Evolutionary conservation across 2,329 filamentous ascomycete genomes (phyloP).

Genomic region (Sphaerostilbella broomeana): DNA sequence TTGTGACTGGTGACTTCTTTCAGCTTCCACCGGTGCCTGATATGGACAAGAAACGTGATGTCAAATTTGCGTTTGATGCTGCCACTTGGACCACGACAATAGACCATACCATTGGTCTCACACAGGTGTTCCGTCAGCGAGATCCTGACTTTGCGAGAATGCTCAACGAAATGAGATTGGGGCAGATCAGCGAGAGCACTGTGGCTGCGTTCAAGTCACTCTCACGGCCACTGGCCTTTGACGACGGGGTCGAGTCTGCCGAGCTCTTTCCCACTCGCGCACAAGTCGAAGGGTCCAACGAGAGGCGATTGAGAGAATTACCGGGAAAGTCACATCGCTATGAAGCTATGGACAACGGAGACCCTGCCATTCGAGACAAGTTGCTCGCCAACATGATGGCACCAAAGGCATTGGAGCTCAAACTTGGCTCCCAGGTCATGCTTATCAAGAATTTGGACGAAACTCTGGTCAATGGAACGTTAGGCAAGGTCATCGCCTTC

Average conservation of each 20-base stretch:
- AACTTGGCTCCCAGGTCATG: constrained; percentile 95
- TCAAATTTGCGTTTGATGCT: constrained; percentile 90
- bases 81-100: constrained; percentile 88
- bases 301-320: constrained; percentile 62
- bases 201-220: constrained; percentile 70
- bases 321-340: constrained; percentile 62
- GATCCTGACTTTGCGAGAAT: constrained; percentile 84
- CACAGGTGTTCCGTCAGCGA: constrained; percentile 92
- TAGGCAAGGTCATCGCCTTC: constrained; percentile 65
- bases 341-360: constrained; percentile 70
- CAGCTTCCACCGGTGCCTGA: constrained; percentile 93
- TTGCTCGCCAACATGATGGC: constrained; percentile 90
- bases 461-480: constrained; percentile 83
- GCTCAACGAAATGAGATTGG: constrained; percentile 96
- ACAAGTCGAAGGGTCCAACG: constrained; percentile 86
- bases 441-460: constrained; percentile 99
- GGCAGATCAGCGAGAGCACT: constrained; percentile 69
- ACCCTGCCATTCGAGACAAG: constrained; percentile 64
- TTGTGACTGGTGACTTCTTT: constrained; percentile 97
- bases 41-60: constrained; percentile 51
- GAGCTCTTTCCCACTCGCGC: constrained; percentile 87
- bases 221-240: constrained; percentile 61
- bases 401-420: constrained; percentile 70
- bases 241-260: constrained; percentile 65
- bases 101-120: constrained; percentile 90